phyloP scores from a whole-genome alignment of 768 basidiomycete species.

The Leccinum uliginosum region DNA sequence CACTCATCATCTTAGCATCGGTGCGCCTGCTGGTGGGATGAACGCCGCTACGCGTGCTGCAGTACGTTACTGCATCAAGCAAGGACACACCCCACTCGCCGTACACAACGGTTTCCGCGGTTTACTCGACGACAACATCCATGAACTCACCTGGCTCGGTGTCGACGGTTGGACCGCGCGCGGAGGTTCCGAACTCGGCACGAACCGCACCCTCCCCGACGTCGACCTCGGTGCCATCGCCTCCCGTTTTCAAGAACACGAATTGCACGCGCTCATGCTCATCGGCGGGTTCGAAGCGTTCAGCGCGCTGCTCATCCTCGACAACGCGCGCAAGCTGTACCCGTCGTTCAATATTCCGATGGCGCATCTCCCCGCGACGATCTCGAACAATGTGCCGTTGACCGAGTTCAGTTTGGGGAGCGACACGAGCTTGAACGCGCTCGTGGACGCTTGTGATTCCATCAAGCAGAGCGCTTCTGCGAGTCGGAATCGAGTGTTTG shows the following conservation, averaged over 20 bases:
- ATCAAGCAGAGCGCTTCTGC: constrained; percentile 99
- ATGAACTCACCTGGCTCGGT: constrained; percentile 89
- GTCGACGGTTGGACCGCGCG: constrained; percentile 96
- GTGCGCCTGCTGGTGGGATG: constrained; percentile 98
- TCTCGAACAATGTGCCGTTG: constrained; percentile 97
- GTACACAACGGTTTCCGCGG: constrained; percentile 97
- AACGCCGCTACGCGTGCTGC: constrained; percentile 96
- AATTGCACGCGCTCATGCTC: constrained; percentile 74
- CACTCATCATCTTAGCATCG: constrained; percentile 54
- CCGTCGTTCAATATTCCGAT: constrained; percentile 95
- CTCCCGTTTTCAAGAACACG: constrained; percentile 83
- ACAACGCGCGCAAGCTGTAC: constrained; percentile 76
- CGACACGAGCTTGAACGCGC: constrained; percentile 96
- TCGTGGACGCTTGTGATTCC: constrained; percentile 96
- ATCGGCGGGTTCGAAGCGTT: constrained; percentile 98
- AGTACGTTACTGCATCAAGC: constrained; percentile 86
- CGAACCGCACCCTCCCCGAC: constrained; percentile 86
- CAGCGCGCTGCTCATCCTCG: constrained; percentile 69
- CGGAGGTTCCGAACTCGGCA: constrained; percentile 96
- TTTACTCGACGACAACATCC: constrained; percentile 82
- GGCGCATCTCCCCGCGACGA: constrained; percentile 92
- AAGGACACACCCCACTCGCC: constrained; percentile 89
- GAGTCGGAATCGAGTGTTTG: constrained; percentile 92
- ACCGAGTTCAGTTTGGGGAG: constrained; percentile 95
- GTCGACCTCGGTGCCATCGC: constrained; percentile 86